phyloP scores from a whole-genome alignment of 2,329 filamentous ascomycete genomes.

The Cercospora sesami region DNA sequence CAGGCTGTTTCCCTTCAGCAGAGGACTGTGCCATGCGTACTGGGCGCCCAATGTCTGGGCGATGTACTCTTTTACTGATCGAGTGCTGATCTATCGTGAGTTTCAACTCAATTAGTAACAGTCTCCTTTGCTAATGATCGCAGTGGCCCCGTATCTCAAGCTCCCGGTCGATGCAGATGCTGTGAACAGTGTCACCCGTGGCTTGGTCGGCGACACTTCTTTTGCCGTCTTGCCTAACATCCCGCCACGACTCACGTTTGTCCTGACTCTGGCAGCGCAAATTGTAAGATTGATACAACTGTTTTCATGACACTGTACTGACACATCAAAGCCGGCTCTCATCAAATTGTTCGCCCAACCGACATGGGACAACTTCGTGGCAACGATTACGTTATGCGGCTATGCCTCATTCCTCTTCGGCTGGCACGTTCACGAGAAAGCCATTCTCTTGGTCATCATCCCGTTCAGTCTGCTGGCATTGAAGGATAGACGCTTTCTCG shows the following conservation, averaged over 20 bases:
- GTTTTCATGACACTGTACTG: background rate
- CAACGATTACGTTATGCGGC: slow-evolving; percentile 85
- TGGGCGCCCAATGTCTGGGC: slow-evolving; percentile 99
- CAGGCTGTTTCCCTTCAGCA: slow-evolving; percentile 88
- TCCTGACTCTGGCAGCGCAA: slow-evolving; percentile 80
- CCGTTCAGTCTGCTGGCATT: slow-evolving; percentile 92
- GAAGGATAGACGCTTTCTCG: slow-evolving; percentile 83
- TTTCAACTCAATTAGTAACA: too few relatives aligned
- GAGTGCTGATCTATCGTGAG: slow-evolving; percentile 74
- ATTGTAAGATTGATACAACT: slow-evolving; percentile 48
- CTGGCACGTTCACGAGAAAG: slow-evolving; percentile 99
- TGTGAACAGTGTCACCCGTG: slow-evolving; percentile 84
- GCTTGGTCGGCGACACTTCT: slow-evolving; percentile 86
- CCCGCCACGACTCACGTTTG: slow-evolving; percentile 75
- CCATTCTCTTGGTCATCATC: slow-evolving; percentile 88
- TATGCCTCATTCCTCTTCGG: slow-evolving; percentile 97
- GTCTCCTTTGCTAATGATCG: slow-evolving; percentile 1
- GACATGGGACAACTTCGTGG: slow-evolving; percentile 86
- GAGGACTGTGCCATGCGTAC: slow-evolving; percentile 93
- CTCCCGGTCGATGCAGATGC: slow-evolving; percentile 72
- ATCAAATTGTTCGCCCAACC: slow-evolving; percentile 78
- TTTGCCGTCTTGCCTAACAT: slow-evolving; percentile 93
- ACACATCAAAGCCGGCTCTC: slow-evolving; percentile 60
- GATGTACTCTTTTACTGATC: slow-evolving; percentile 87
- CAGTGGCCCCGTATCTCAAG: slow-evolving; percentile 79